Base-by-base conservation (phyloP, 805 yeast genomes). In the Debaryomyces prosopidis region DNA sequence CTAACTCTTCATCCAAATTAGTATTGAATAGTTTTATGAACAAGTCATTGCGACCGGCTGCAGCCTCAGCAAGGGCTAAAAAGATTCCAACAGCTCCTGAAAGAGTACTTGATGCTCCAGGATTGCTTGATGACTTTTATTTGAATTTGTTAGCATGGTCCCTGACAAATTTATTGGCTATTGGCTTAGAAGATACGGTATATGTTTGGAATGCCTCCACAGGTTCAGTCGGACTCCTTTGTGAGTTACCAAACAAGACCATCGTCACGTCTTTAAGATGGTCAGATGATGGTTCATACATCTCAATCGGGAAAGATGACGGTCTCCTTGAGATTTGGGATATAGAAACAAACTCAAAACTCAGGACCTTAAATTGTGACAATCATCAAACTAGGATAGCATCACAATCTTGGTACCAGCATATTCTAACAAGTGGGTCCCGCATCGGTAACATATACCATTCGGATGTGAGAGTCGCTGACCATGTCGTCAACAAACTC, bases 321-420 rank as follows among this genome's bases (percentile, higher is more conserved):
- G 98, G 99, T 1, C 71, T 80, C 11, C 74, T 90, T 16, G 97
- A 92, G 66, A 85, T 94, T 46, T 94, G 97, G 97, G 98, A 94
- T 65, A 84, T 87, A 20, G 96, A 87, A 54, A 79, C 86, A 5
- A 78, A 76, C 53, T 65, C 84, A n/a, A 82, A 82, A 52, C 71
- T 89, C 40, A 79, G 99, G 57, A 82, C 96, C 1, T 83, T 94
- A 85, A 72, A 77, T 45, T 84, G 87, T 16, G 80, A 83, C 41
- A 81, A 84, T 36, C 73, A 71, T 43, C 62, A 57, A 23, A 82
- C 91, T 3, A 77, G 98, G 44, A 82, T 92, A 14, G 94, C 92
- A 1, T 75, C 91, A 1, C 87, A 89, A 65, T 73, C 86, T 20
- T 94, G 99, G 99, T 77, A 81, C 55, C 83, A 80, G 45, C 96